Conservation (phyloP, 2,329 filamentous ascomycete genomes). For the Trichoderma sp. region DNA sequence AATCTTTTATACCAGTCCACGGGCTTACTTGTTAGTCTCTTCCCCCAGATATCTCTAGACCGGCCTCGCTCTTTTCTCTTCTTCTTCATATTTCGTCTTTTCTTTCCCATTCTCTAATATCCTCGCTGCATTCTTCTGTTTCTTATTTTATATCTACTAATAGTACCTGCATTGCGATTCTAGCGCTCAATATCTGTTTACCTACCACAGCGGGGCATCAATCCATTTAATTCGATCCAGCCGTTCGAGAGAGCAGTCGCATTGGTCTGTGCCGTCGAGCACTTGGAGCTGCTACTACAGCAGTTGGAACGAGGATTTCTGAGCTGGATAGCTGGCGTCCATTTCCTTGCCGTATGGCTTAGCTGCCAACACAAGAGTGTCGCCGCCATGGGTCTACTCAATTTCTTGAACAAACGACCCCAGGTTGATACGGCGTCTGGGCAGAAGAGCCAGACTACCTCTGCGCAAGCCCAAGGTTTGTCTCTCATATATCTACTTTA, state of each 20-base stretch:
- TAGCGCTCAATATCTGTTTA: background rate
- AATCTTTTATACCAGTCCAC: background rate
- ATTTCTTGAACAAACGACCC: constrained; percentile 22
- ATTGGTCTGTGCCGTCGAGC: background rate
- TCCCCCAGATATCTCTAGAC: constrained; percentile 27
- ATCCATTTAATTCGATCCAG: background rate
- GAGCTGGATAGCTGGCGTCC: background rate
- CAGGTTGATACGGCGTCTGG: constrained; percentile 9
- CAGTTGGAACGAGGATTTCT: background rate
- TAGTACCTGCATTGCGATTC: background rate
- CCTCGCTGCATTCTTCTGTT: background rate
- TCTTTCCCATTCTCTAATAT: background rate
- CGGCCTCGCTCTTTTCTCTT: constrained; percentile 17
- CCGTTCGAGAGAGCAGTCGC: background rate
- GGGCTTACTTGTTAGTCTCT: constrained; percentile 21
- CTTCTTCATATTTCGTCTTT: constrained; percentile 1
- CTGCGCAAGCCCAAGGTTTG: constrained; percentile 12
- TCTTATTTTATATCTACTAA: background rate
- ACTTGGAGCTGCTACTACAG: background rate
- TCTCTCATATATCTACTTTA: background rate
- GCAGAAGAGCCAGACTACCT: background rate
- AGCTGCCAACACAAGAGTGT: background rate
- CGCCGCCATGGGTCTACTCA: constrained; percentile 25
- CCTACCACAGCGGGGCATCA: background rate
- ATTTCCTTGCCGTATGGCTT: constrained; percentile 5